A percentile compares a stretch with the other conserved stretches of the same genome.
Evolutionary conservation across 177 flowering plant genomes (phyloP).

Genomic region (Telopea speciosissima): DNA sequence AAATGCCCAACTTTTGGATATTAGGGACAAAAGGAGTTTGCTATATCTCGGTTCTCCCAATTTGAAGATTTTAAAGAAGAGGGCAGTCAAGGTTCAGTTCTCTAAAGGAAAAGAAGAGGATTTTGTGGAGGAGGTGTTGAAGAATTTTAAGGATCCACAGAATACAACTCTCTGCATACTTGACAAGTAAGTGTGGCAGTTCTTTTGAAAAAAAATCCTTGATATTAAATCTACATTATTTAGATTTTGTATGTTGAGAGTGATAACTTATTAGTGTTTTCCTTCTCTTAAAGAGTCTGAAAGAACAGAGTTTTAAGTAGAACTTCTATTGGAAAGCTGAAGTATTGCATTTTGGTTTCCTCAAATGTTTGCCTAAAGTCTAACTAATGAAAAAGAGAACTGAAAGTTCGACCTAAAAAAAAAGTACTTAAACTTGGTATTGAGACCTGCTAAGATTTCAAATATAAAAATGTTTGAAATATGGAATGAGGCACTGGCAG

Average conservation of each 20-base stretch:
- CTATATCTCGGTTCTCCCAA: conserved; percentile 54
- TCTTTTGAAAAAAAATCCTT: neutral
- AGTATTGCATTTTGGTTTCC: neutral
- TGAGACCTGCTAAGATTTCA: no score
- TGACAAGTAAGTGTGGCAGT: conserved; percentile 62
- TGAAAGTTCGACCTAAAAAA: no score
- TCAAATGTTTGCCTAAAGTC: neutral
- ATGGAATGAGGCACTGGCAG: no score
- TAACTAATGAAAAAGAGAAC: no score
- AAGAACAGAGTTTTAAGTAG: no score
- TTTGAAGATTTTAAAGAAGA: conserved; percentile 56
- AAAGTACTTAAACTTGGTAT: no score
- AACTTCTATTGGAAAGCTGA: neutral
- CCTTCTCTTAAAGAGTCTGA: no score
- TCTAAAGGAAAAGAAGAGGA: conserved; percentile 50
- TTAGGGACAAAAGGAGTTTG: conserved; percentile 55
- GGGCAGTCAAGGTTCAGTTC: conserved; percentile 41
- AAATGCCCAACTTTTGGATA: conserved; percentile 58
- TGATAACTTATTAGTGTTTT: no score
- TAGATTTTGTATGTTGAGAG: neutral
- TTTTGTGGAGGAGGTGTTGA: conserved; percentile 58
- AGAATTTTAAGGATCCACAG: conserved; percentile 45
- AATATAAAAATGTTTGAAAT: no score
- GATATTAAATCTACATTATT: neutral
- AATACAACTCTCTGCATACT: conserved; percentile 56